A percentile compares a stretch with the other conserved stretches of the same genome.
Evolutionary conservation across 2,329 filamentous ascomycete species (phyloP).

Genomic region (Helotiales sp.): DNA sequence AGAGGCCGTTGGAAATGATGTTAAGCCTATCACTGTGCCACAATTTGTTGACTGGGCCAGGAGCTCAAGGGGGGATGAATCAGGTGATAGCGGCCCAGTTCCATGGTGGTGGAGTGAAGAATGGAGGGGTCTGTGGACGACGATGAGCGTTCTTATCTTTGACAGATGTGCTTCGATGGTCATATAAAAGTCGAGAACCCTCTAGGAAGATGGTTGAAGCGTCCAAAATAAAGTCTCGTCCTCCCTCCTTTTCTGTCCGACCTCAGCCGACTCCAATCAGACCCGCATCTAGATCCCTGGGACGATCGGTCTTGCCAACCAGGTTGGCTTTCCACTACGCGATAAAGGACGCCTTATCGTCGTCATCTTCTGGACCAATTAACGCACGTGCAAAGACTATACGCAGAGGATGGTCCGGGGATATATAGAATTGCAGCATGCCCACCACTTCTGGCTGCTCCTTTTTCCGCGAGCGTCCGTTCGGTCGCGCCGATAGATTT

Average conservation of each 20-base stretch:
- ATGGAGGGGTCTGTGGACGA: neutral
- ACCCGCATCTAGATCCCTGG: neutral
- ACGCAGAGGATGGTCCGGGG: conserved; percentile 1
- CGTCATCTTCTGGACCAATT: conserved; percentile 3
- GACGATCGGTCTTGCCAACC: neutral
- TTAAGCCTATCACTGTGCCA: neutral
- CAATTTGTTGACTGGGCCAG: neutral
- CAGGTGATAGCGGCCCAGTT: neutral
- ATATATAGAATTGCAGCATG: conserved; percentile 14
- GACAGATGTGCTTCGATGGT: neutral
- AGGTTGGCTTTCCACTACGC: neutral
- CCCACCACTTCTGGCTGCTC: neutral
- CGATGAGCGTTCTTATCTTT: neutral
- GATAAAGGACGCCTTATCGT: neutral
- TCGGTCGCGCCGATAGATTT: neutral
- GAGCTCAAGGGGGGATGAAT: neutral
- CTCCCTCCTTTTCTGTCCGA: neutral
- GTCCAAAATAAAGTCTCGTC: neutral
- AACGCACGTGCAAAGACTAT: conserved; percentile 14
- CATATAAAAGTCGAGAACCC: neutral
- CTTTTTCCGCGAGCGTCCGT: neutral
- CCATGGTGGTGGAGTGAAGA: neutral
- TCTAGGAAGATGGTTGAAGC: neutral
- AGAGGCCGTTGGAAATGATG: neutral
- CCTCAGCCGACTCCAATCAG: neutral